Evolutionary conservation across 257 asterid species (phyloP).

Genomic region (Rhazya stricta): DNA sequence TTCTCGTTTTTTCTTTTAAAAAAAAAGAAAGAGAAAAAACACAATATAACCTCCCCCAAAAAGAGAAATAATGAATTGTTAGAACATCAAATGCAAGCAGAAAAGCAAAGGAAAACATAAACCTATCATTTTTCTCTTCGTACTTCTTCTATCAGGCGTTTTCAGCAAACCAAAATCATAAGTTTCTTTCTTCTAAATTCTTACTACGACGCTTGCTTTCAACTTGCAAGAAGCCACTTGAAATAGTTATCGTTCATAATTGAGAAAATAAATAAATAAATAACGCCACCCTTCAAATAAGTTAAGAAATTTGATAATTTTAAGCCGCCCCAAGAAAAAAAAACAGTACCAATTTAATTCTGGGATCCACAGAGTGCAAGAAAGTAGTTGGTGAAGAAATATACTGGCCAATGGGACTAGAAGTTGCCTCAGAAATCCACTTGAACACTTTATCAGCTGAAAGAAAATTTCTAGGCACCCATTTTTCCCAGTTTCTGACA

Average conservation of each 20-base stretch:
- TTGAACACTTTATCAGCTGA: slow-evolving; percentile 78
- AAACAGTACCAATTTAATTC: slow-evolving; percentile 71
- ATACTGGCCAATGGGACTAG: slow-evolving; percentile 95
- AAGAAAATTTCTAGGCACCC: slow-evolving; percentile 63
- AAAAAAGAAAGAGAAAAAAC: background rate
- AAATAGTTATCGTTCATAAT: background rate
- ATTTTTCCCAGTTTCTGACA: slow-evolving; percentile 64
- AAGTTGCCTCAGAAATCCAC: slow-evolving; percentile 86
- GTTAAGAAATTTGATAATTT: background rate
- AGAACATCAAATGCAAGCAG: background rate
- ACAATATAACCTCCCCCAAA: background rate
- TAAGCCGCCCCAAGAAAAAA: background rate
- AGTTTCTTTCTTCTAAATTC: background rate
- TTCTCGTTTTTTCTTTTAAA: too few species aligned
- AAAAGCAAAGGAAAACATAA: background rate
- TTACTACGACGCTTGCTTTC: background rate
- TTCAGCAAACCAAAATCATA: background rate
- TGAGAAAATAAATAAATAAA: background rate
- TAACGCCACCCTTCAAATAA: slow-evolving; percentile 3
- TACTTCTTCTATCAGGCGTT: background rate
- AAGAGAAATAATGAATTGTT: background rate
- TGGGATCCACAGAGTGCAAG: slow-evolving; percentile 88
- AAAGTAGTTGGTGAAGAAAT: slow-evolving; percentile 90
- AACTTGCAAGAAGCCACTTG: background rate
- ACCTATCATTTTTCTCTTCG: background rate